phyloP scores from a whole-genome alignment of 441 rosid genomes.

The Francoa sonchifolia region DNA sequence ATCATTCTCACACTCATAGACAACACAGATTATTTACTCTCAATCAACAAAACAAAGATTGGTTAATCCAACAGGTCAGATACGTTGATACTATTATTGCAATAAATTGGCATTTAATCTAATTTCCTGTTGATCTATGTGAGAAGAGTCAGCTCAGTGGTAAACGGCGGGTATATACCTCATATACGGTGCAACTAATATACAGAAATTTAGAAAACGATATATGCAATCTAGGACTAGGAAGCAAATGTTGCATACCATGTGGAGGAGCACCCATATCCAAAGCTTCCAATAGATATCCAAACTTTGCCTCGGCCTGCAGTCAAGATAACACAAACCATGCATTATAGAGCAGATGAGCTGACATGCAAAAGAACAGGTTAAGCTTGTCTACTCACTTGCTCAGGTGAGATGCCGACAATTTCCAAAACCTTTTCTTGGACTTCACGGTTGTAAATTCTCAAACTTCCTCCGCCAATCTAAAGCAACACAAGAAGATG shows the following conservation, averaged over 20 bases:
- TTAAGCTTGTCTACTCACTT: too few species aligned
- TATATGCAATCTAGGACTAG: not conserved
- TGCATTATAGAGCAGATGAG: not conserved
- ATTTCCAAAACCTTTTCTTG: conserved; percentile 81
- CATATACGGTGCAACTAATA: not conserved
- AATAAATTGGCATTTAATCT: too few species aligned
- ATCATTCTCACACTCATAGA: too few species aligned
- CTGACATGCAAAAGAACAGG: too few species aligned
- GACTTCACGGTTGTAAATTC: conserved; percentile 74
- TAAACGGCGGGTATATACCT: too few species aligned
- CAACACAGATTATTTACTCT: too few species aligned
- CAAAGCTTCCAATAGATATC: conserved; percentile 85
- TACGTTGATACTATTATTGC: too few species aligned
- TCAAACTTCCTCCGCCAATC: conserved; percentile 99
- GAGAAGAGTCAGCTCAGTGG: too few species aligned
- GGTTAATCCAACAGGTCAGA: too few species aligned
- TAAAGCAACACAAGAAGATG: conserved; percentile 17
- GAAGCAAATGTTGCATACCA: conserved; percentile 41
- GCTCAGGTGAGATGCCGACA: conserved; percentile 62
- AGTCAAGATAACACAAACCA: not conserved
- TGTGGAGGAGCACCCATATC: conserved; percentile 99
- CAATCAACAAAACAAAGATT: too few species aligned
- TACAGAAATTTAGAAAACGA: not conserved
- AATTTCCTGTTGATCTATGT: too few species aligned
- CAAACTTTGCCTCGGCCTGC: conserved; percentile 87